Base-by-base conservation (phyloP, 1,139 yeast genomes). In the Saccharomycopsis hybrid region DNA sequence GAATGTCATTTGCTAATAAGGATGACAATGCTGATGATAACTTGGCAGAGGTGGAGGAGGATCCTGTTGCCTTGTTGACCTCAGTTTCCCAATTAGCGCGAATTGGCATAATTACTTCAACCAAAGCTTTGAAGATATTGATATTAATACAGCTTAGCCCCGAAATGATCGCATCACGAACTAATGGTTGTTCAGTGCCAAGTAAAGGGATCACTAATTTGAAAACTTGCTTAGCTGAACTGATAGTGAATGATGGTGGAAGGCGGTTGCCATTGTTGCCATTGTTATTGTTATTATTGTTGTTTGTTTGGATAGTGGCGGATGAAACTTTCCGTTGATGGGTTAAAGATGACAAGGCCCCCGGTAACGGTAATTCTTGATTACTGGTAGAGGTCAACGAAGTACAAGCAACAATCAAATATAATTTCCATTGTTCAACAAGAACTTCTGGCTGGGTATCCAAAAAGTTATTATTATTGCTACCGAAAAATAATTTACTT, bases 71-170 rank as follows among this genome's bases (percentile, higher is more conserved):
- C 28, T 46, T 36, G 35, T 27, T 59, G 30, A 65, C 58, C 24
- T 66, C 70, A 8, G 65, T 63, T 33, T 74, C 77, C 88, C 94
- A 82, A 3, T 73, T 77, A 11, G 71, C 72, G 47, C 87, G 66
- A 4, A 79, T 74, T 1, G 80, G 74, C 25, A 86, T 89, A 13
- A 90, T 70, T 55, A 85, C 84, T 58, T 90, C 96, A 44, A 92
- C 67, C 51, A 92, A 76, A 0, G 96, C 82, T 57, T 77, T 80
- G 71, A 87, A 89, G 25, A 92, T 87, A 63, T 92, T 92, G 55
- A 90, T 81, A 64, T 94, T 94, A 64, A 90, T 80, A 55, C 95
- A 88, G 57, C 96, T 85, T 51, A 94, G 67, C 0, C 97, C 97
- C 1, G 83, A 71, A 31, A 89, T 88, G 11, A 89, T 82, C 0